Evolutionary conservation across 306 rosid genomes (phyloP).

Genomic region (Arachis hypogaea): DNA sequence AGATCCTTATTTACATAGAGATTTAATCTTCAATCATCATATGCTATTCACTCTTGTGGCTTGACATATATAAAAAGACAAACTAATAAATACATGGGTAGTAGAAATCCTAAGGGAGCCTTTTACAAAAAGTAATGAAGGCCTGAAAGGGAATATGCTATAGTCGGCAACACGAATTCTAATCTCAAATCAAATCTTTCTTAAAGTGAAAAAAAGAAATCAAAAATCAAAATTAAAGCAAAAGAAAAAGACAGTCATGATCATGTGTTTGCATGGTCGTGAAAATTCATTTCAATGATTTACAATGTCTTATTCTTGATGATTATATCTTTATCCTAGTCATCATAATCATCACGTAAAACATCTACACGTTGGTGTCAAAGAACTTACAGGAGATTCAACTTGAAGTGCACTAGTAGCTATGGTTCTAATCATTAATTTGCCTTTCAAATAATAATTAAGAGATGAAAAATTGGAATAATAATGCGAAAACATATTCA

Average conservation of each 20-base stretch:
- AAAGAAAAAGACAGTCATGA: slow-evolving; percentile 36
- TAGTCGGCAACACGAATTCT: slow-evolving; percentile 18
- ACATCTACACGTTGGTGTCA: neutral
- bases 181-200: slow-evolving; percentile 13
- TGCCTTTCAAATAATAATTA: neutral
- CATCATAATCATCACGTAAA: slow-evolving; percentile 28
- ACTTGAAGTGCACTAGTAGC: neutral
- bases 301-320: slow-evolving; percentile 15
- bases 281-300: slow-evolving; percentile 32
- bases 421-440: neutral
- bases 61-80: neutral
- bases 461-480: neutral
- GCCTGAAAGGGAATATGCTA: neutral
- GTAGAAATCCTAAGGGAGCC: slow-evolving; percentile 22
- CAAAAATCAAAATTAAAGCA: slow-evolving; percentile 38
- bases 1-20: too few species aligned
- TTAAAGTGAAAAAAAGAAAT: too few species aligned
- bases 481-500: neutral
- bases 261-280: slow-evolving; percentile 20
- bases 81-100: too few species aligned
- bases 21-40: too few species aligned
- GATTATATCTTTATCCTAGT: neutral
- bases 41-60: too few species aligned
- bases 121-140: slow-evolving; percentile 35
- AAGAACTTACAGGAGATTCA: slow-evolving; percentile 12